Evolutionary conservation across 768 basidiomycete genomes (phyloP), one percentile per base, ranked within the genome.

Genomic region (Gymnopilus junonius): DNA sequence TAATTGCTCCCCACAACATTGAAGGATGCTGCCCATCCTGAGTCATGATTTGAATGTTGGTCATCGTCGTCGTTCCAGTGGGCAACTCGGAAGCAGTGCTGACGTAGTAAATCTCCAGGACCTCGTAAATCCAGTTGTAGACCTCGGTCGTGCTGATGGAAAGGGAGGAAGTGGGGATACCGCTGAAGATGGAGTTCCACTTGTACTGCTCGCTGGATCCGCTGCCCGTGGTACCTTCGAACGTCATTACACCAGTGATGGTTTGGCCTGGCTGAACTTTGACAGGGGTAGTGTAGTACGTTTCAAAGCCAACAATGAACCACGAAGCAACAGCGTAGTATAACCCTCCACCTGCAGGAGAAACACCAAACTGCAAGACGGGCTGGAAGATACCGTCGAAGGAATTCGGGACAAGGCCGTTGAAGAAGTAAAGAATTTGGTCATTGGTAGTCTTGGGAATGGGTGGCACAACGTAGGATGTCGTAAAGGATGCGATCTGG

Each of bases 281-380:
- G 3, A 62, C 61, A 6, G 60, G 63, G 0, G 60, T 58, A 4
- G 63, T 62, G 58, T 59, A 61, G 50, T 62, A 67, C 15, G 58
- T 56, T 31, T 53, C 46, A 1, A 31, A 21, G 1, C 60, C 48
- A 1, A 56, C 37, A 31, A 69, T 39, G 61, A 68, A 71, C 73
- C 73, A 74, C 1, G 59, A 58, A 14, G 69, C 71, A n/a, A 71
- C 65, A 15, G 65, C 61, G 71, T 71, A 73, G 58, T 70, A 72
- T 15, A 63, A 48, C 4, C 68, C 70, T 8, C 73, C 73, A 0
- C 73, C 73, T 0, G 70, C 67, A 6, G 59, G 66, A 14, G 69
- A 71, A 2, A 56, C 53, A 5, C 73, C 71, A 61, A 67, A 74
- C 54, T 74, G 67, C 20, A 73, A 57, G 6, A 73, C 72, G 8